Evolutionary conservation across 305 asterid genomes (phyloP).

Genomic region (Coffea humblotiana): DNA sequence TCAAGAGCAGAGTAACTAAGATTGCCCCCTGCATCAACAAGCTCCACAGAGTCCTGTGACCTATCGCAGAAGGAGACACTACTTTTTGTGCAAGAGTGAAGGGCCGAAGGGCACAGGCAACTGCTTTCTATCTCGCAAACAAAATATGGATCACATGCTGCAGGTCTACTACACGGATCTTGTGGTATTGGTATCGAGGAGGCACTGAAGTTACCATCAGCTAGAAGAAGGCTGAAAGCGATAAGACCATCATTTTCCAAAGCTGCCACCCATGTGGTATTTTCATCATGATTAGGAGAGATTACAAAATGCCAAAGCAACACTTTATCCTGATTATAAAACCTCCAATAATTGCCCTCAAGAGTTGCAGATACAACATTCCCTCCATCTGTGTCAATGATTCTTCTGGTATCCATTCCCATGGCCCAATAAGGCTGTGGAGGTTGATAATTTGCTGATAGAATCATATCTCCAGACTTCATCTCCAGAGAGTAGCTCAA

Average conservation of each 20-base stretch:
- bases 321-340: slow-evolving; percentile 41
- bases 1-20: slow-evolving; percentile 60
- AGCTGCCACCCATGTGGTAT: slow-evolving; percentile 67
- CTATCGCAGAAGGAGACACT: slow-evolving; percentile 41
- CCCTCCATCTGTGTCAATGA: slow-evolving; percentile 51
- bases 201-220: slow-evolving; percentile 19
- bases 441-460: slow-evolving; percentile 54
- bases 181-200: slow-evolving; percentile 54
- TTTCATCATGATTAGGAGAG: slow-evolving; percentile 32
- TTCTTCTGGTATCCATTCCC: slow-evolving; percentile 57
- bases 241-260: slow-evolving; percentile 59
- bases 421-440: slow-evolving; percentile 87
- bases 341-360: slow-evolving; percentile 67
- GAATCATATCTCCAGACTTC: slow-evolving; percentile 65
- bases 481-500: slow-evolving; percentile 73
- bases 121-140: slow-evolving; percentile 55
- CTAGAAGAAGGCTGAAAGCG: slow-evolving; percentile 51
- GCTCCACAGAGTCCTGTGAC: slow-evolving; percentile 35
- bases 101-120: slow-evolving; percentile 67
- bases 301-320: slow-evolving; percentile 72
- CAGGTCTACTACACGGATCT: slow-evolving; percentile 64
- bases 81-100: slow-evolving; percentile 60
- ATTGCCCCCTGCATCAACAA: slow-evolving; percentile 62
- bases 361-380: slow-evolving; percentile 35
- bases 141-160: slow-evolving; percentile 72